Conservation (phyloP, 805 yeast genomes). For the Nakazawaea holstii region DNA sequence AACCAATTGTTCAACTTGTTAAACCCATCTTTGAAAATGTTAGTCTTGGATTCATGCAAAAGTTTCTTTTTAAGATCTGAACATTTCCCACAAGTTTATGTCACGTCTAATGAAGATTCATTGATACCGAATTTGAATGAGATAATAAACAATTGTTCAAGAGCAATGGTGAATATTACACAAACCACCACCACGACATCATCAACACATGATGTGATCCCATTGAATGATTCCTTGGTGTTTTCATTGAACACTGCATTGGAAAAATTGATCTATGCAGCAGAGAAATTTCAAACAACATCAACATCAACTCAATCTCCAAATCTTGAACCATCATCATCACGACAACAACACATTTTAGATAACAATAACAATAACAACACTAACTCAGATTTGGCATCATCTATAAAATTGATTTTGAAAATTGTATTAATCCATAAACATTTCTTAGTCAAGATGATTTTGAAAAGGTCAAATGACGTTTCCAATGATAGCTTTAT, state of each 20-base stretch:
- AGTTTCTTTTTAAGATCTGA: conserved; percentile 35
- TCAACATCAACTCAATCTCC: too few relatives aligned
- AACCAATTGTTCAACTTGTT: conserved; percentile 36
- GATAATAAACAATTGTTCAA: conserved; percentile 42
- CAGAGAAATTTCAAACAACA: conserved; percentile 16
- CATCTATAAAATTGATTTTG: conserved; percentile 41
- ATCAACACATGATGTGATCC: conserved; percentile 13
- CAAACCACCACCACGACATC: too few relatives aligned
- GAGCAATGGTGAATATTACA: too few relatives aligned
- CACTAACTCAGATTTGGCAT: conserved; percentile 17
- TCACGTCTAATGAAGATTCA: conserved; percentile 18
- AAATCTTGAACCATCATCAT: too few relatives aligned
- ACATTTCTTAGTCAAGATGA: conserved; percentile 39
- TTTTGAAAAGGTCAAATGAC: conserved; percentile 34
- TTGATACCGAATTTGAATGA: conserved; percentile 35
- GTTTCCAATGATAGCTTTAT: conserved; percentile 40
- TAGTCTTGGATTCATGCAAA: conserved; percentile 32
- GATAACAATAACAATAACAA: too few relatives aligned
- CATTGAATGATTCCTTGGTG: conserved; percentile 31
- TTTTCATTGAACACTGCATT: conserved; percentile 34
- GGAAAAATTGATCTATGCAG: conserved; percentile 30
- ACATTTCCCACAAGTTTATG: conserved; percentile 28
- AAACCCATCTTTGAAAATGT: conserved; percentile 24
- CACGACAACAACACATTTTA: too few relatives aligned
- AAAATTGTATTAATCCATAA: conserved; percentile 57